phyloP scores from a whole-genome alignment of 1,284 basidiomycete genomes.

The Farysia itapuensis region DNA sequence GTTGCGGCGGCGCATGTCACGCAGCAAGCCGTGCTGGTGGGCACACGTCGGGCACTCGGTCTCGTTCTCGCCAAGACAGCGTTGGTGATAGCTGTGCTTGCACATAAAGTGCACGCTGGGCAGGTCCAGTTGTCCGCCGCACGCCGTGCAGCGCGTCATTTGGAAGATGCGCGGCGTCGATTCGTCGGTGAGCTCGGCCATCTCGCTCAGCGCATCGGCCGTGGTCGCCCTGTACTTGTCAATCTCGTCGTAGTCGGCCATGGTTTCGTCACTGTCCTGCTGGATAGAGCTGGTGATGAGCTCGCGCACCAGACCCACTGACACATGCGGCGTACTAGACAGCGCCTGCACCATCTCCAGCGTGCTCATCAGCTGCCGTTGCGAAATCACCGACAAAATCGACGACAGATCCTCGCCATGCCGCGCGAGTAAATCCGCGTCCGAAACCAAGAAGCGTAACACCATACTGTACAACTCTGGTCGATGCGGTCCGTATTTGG shows the following conservation, averaged over 20 bases:
- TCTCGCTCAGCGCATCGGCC: slow-evolving; percentile 75
- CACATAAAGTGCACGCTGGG: slow-evolving; percentile 98
- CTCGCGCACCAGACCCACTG: slow-evolving; percentile 83
- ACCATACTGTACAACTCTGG: slow-evolving; percentile 83
- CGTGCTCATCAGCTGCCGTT: slow-evolving; percentile 79
- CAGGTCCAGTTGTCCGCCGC: slow-evolving; percentile 82
- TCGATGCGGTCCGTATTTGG: slow-evolving; percentile 74
- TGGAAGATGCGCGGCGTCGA: slow-evolving; percentile 72
- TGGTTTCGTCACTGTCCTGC: slow-evolving; percentile 73
- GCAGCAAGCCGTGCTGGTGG: slow-evolving; percentile 80
- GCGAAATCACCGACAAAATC: slow-evolving; percentile 75
- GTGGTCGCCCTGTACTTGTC: slow-evolving; percentile 84
- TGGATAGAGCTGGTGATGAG: slow-evolving; percentile 80
- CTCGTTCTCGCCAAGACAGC: slow-evolving; percentile 43
- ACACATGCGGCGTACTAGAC: slow-evolving; percentile 73
- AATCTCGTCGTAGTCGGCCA: slow-evolving; percentile 78
- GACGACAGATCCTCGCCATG: slow-evolving; percentile 71
- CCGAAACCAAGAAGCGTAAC: slow-evolving; percentile 82
- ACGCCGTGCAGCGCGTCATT: slow-evolving; percentile 84
- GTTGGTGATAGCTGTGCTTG: slow-evolving; percentile 90
- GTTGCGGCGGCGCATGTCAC: slow-evolving; percentile 67
- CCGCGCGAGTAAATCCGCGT: slow-evolving; percentile 66
- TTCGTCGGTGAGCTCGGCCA: slow-evolving; percentile 75
- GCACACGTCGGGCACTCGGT: slow-evolving; percentile 86
- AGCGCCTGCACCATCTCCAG: slow-evolving; percentile 84